These are phyloP conservation scores for Plectranthus barbatus DNA, from an alignment of 257 asterid species.

Conservation along the genomic window DNA sequence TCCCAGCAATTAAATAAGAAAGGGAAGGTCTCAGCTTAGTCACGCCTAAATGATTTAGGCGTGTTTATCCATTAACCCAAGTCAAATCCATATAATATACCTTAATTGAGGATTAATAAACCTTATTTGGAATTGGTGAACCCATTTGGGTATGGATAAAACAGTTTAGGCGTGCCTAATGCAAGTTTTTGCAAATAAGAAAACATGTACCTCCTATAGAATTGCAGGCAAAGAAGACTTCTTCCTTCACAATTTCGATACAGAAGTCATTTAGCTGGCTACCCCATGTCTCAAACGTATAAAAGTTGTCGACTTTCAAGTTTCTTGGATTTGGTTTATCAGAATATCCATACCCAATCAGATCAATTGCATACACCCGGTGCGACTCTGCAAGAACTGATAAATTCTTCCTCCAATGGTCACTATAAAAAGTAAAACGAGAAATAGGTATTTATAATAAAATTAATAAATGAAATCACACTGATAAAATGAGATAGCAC, in stretches of 20 bases:
- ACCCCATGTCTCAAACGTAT: constrained; percentile 96
- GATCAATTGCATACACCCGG: constrained; percentile 88
- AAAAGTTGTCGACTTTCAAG: constrained; percentile 44
- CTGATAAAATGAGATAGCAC: not conserved
- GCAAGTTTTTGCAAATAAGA: not conserved
- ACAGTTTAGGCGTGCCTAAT: too few species aligned
- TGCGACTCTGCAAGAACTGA: constrained; percentile 73
- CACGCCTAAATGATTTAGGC: too few species aligned
- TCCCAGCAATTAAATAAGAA: too few species aligned
- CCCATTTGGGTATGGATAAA: too few species aligned
- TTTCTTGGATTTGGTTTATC: constrained; percentile 84
- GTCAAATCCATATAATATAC: too few species aligned
- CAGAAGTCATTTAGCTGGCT: constrained; percentile 87
- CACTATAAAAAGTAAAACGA: constrained; percentile 36
- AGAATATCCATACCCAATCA: constrained; percentile 92
- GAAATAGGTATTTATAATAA: too few species aligned
- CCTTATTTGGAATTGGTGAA: too few species aligned
- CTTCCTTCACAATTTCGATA: constrained; percentile 48
- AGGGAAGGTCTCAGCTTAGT: too few species aligned
- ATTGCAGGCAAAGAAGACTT: constrained; percentile 81
- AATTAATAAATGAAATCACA: too few species aligned
- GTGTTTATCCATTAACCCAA: too few species aligned
- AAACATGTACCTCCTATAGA: constrained; percentile 77
- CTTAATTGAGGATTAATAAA: too few species aligned
- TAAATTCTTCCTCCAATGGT: constrained; percentile 93